Percentiles rank a stretch among this genome's conserved stretches.
These are phyloP conservation scores for Cyberlindnera misumaiensis DNA, from an alignment of 805 yeast species.

Conservation along the genomic window DNA sequence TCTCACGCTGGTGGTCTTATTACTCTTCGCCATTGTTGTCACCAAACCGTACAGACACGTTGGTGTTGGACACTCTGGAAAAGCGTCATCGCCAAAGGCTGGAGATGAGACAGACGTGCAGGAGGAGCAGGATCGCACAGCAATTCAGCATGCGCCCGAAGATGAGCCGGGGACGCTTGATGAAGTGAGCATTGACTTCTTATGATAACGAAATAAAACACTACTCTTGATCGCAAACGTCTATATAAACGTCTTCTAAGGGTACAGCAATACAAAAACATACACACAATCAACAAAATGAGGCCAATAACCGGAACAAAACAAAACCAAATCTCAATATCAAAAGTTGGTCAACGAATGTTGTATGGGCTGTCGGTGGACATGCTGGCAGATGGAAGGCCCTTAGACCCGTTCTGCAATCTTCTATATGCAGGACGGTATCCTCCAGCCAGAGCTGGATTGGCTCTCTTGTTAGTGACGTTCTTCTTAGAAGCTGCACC, in stretches of 20 bases:
- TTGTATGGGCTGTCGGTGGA: slow-evolving; percentile 40
- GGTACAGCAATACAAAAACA: not conserved
- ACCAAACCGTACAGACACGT: slow-evolving; percentile 45
- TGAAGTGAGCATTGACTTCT: not conserved
- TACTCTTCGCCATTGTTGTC: slow-evolving; percentile 61
- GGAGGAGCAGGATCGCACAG: slow-evolving; percentile 9
- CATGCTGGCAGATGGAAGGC: slow-evolving; percentile 34
- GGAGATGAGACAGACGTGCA: slow-evolving; percentile 5
- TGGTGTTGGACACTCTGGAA: slow-evolving; percentile 18
- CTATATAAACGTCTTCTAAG: not conserved
- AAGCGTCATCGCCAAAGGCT: not conserved
- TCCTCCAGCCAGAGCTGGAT: not conserved
- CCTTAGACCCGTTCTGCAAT: not conserved
- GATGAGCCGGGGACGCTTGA: not conserved
- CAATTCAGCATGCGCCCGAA: slow-evolving; percentile 1
- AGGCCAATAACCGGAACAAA: not conserved
- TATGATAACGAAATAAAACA: not conserved
- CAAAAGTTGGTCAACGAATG: slow-evolving; percentile 22
- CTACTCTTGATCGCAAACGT: not conserved
- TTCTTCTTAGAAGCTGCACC: slow-evolving; percentile 33
- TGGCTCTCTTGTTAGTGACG: not conserved
- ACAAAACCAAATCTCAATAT: not conserved
- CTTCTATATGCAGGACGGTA: slow-evolving; percentile 1
- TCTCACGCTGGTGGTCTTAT: slow-evolving; percentile 61
- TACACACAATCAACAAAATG: not conserved